Evolutionary conservation across 1,284 basidiomycete genomes (phyloP).

Genomic region (Cystobasidium pallidum): DNA sequence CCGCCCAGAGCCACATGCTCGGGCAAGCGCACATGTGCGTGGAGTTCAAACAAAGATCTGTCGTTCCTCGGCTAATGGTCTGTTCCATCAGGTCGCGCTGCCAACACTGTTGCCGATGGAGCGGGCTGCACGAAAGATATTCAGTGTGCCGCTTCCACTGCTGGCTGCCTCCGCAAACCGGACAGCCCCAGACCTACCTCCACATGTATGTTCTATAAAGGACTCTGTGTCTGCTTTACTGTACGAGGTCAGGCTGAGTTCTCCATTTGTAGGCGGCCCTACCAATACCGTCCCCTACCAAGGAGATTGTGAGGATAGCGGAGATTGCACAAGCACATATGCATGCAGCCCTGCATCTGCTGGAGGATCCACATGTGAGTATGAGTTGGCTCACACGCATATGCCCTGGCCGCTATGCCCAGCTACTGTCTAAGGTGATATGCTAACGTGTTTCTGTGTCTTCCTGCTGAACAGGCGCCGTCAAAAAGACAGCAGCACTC

Average conservation of each 20-base stretch:
- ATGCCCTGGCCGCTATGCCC: not conserved
- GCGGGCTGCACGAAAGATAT: slow-evolving; percentile 2
- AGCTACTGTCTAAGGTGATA: too few species aligned
- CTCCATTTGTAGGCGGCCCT: slow-evolving; percentile 4
- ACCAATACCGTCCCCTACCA: slow-evolving; percentile 1
- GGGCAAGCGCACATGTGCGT: not conserved
- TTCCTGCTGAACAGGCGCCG: not conserved
- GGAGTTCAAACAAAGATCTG: not conserved
- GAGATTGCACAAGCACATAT: slow-evolving; percentile 20
- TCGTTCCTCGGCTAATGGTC: not conserved
- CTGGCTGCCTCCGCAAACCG: slow-evolving; percentile 2
- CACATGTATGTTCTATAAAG: slow-evolving; percentile 3
- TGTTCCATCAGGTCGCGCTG: slow-evolving; percentile 1
- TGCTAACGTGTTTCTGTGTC: too few species aligned
- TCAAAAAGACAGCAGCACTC: slow-evolving; percentile 14
- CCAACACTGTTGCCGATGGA: slow-evolving; percentile 1
- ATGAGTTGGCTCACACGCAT: not conserved
- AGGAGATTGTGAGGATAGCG: slow-evolving; percentile 2
- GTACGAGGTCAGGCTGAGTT: too few species aligned
- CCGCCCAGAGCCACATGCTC: slow-evolving; percentile 10
- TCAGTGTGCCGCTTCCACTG: slow-evolving; percentile 2
- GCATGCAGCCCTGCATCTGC: slow-evolving; percentile 7
- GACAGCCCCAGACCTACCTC: not conserved
- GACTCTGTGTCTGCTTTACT: too few species aligned
- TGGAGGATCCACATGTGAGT: not conserved